Evolutionary conservation across 2,329 filamentous ascomycete species (phyloP).

Genomic region (Thyridium curvatum): DNA sequence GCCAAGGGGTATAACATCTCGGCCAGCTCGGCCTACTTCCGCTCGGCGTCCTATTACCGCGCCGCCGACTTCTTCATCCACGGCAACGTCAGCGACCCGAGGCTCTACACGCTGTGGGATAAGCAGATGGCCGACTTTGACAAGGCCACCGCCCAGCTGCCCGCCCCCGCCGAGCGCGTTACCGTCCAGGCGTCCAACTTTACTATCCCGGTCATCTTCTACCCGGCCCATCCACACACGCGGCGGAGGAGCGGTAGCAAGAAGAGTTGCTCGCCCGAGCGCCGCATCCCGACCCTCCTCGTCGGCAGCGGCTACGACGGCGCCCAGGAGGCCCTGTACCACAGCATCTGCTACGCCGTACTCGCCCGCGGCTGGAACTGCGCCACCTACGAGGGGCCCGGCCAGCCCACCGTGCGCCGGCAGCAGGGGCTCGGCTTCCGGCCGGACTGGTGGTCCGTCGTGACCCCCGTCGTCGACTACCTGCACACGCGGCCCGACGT

Average conservation of each 20-base stretch:
- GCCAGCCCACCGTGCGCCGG: conserved; percentile 33
- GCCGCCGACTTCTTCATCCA: conserved; percentile 33
- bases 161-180: conserved; percentile 26
- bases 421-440: conserved; percentile 35
- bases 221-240: conserved; percentile 5
- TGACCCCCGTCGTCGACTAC: conserved; percentile 33
- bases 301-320: conserved; percentile 28
- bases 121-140: conserved; percentile 28
- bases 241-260: conserved; percentile 1
- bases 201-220: conserved; percentile 14
- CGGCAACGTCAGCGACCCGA: conserved; percentile 30
- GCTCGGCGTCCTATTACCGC: conserved; percentile 33
- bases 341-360: conserved; percentile 18
- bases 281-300: conserved; percentile 22
- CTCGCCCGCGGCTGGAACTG: conserved; percentile 33
- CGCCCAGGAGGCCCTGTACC: conserved; percentile 27
- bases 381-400: conserved; percentile 39
- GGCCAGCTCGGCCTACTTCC: conserved; percentile 25
- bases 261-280: background rate
- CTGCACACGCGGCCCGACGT: conserved; percentile 18
- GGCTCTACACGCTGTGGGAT: conserved; percentile 29
- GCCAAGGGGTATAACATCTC: conserved; percentile 11
- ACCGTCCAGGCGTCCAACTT: conserved; percentile 18
- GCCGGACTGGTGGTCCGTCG: conserved; percentile 32
- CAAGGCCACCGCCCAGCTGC: conserved; percentile 25